phyloP scores from a whole-genome alignment of 2,329 filamentous ascomycete species.

The Trichoderma oligosporum region DNA sequence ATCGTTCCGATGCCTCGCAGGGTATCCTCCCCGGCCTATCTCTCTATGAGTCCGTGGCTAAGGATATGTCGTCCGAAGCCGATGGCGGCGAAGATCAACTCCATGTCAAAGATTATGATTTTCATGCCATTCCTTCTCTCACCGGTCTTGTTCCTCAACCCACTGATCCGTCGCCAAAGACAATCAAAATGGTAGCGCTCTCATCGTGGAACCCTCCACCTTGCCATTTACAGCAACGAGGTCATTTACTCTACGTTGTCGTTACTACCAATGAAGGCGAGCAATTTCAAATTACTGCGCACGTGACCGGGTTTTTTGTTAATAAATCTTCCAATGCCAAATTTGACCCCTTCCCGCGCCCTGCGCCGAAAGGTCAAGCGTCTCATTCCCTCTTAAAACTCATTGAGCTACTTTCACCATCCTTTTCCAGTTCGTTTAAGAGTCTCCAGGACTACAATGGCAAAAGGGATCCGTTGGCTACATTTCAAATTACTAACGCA shows the following conservation, averaged over 20 bases:
- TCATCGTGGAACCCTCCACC: constrained; percentile 97
- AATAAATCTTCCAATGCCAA: constrained; percentile 95
- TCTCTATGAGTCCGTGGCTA: constrained; percentile 74
- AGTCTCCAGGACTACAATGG: constrained; percentile 81
- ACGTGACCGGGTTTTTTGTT: constrained; percentile 93
- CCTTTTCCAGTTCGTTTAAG: constrained; percentile 72
- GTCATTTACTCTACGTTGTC: constrained; percentile 86
- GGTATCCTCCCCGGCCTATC: constrained; percentile 82
- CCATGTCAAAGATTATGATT: constrained; percentile 67
- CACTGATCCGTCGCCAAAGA: constrained; percentile 73
- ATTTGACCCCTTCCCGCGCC: constrained; percentile 84
- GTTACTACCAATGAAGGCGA: constrained; percentile 92
- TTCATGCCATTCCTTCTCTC: constrained; percentile 64
- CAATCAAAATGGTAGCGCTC: constrained; percentile 80
- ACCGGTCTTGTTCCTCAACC: constrained; percentile 66
- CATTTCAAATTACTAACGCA: constrained; percentile 93
- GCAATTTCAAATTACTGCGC: constrained; percentile 87
- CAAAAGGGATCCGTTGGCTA: constrained; percentile 80
- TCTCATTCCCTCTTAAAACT: constrained; percentile 85
- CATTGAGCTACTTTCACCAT: constrained; percentile 74
- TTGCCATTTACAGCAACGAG: constrained; percentile 83
- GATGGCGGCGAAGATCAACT: constrained; percentile 32
- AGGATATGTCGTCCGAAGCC: constrained; percentile 41
- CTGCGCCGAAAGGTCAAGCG: constrained; percentile 70
- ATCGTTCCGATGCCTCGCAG: constrained; percentile 81